These are phyloP conservation scores for Fusarium devonianum DNA, from an alignment of 2,329 filamentous ascomycete genomes.

Conservation along the genomic window DNA sequence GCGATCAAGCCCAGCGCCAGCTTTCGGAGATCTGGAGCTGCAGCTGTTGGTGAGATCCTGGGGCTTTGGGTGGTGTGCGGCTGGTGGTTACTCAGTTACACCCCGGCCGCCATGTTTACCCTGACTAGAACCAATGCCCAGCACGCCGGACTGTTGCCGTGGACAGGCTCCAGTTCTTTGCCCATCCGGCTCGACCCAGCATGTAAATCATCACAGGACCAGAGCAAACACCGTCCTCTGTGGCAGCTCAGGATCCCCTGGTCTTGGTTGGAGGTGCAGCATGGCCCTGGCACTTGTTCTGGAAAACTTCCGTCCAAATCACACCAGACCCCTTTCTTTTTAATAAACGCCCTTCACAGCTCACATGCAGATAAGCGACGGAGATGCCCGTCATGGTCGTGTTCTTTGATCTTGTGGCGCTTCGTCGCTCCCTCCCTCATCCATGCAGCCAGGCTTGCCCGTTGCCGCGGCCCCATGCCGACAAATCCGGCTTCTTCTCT, in stretches of 20 bases:
- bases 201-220: not conserved
- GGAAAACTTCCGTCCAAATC: constrained; percentile 33
- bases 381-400: constrained; percentile 36
- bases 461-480: constrained; percentile 14
- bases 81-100: no score
- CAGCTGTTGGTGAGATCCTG: constrained; percentile 8
- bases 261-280: constrained; percentile 16
- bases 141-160: constrained; percentile 12
- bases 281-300: constrained; percentile 29
- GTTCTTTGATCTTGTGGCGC: constrained; percentile 28
- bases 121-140: constrained; percentile 6
- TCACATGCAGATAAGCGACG: constrained; percentile 41
- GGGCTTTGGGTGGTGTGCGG: no score
- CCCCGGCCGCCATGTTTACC: constrained; percentile 14
- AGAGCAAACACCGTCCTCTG: not conserved
- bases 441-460: constrained; percentile 2
- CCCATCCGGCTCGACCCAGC: constrained; percentile 11
- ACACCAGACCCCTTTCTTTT: constrained; percentile 24
- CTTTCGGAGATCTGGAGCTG: constrained; percentile 19
- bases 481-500: constrained; percentile 13
- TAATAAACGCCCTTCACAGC: constrained; percentile 20
- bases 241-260: not conserved
- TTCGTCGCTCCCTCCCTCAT: constrained; percentile 10
- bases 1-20: constrained; percentile 21
- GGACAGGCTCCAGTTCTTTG: constrained; percentile 10